Conservation (phyloP, 768 basidiomycete species). For the Xanthoconium stramineum region DNA sequence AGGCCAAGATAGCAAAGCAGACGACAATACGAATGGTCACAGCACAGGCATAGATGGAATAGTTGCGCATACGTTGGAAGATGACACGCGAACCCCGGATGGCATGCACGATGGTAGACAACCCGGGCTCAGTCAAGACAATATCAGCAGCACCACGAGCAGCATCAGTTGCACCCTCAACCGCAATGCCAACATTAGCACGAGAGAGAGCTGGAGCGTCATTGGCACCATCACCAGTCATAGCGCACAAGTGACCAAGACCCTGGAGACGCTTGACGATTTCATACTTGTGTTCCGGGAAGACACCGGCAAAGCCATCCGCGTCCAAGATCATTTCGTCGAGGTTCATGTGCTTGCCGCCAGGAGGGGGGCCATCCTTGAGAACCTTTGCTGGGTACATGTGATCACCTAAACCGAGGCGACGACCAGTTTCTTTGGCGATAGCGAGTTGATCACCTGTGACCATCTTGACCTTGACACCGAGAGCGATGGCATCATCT, state of each 20-base stretch:
- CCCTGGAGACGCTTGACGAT: constrained; percentile 98
- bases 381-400: constrained; percentile 99
- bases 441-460: constrained; percentile 99
- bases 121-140: constrained; percentile 95
- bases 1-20: constrained; percentile 93
- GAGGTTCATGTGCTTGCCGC: constrained; percentile 75
- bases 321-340: constrained; percentile 99
- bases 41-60: constrained; percentile 94
- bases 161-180: constrained; percentile 98
- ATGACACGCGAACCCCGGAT: constrained; percentile 98
- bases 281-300: constrained; percentile 99
- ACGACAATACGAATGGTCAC: constrained; percentile 99
- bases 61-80: constrained; percentile 99
- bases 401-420: constrained; percentile 97
- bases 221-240: constrained; percentile 99
- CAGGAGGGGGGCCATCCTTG: constrained; percentile 91
- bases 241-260: constrained; percentile 93
- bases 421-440: constrained; percentile 98
- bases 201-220: constrained; percentile 97
- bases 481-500: constrained; percentile 92
- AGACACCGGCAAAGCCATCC: constrained; percentile 98
- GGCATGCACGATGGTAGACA: constrained; percentile 98
- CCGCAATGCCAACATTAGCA: constrained; percentile 99
- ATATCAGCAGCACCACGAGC: constrained; percentile 99
- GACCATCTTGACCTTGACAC: constrained; percentile 99